These are phyloP conservation scores for Fusarium stilboides DNA, from an alignment of 2,329 filamentous ascomycete genomes.

Conservation along the genomic window DNA sequence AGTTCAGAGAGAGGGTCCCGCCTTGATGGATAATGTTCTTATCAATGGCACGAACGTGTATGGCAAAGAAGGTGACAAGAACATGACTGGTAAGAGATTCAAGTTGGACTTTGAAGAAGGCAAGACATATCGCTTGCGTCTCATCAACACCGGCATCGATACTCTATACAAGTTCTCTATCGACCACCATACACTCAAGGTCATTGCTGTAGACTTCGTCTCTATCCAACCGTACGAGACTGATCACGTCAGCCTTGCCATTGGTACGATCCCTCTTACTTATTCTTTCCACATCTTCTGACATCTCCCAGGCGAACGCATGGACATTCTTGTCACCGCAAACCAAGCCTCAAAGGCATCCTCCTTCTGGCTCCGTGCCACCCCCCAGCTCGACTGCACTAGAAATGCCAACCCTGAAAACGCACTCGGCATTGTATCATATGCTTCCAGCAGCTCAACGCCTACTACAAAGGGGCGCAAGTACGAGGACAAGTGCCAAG, in stretches of 20 bases:
- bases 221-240: slow-evolving; percentile 70
- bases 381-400: slow-evolving; percentile 61
- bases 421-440: slow-evolving; percentile 65
- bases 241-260: slow-evolving; percentile 64
- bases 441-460: slow-evolving; percentile 49
- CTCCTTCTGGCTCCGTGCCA: slow-evolving; percentile 66
- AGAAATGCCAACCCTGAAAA: slow-evolving; percentile 58
- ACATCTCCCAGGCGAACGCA: slow-evolving; percentile 60
- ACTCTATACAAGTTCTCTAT: slow-evolving; percentile 65
- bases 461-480: slow-evolving; percentile 33
- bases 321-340: slow-evolving; percentile 64
- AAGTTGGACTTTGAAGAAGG: slow-evolving; percentile 59
- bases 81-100: slow-evolving; percentile 54
- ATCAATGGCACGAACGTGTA: slow-evolving; percentile 62
- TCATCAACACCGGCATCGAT: slow-evolving; percentile 65
- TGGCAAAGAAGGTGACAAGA: slow-evolving; percentile 28
- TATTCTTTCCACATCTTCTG: neutral
- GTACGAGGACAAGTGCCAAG: slow-evolving; percentile 52
- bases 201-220: slow-evolving; percentile 72
- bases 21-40: slow-evolving; percentile 61
- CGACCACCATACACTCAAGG: slow-evolving; percentile 70
- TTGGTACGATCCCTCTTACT: slow-evolving; percentile 52
- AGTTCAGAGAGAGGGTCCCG: slow-evolving; percentile 36
- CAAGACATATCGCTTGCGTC: slow-evolving; percentile 62
- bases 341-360: slow-evolving; percentile 52